Conservation (phyloP, 2,329 filamentous ascomycete species). For the Dactylellina cionopaga region DNA sequence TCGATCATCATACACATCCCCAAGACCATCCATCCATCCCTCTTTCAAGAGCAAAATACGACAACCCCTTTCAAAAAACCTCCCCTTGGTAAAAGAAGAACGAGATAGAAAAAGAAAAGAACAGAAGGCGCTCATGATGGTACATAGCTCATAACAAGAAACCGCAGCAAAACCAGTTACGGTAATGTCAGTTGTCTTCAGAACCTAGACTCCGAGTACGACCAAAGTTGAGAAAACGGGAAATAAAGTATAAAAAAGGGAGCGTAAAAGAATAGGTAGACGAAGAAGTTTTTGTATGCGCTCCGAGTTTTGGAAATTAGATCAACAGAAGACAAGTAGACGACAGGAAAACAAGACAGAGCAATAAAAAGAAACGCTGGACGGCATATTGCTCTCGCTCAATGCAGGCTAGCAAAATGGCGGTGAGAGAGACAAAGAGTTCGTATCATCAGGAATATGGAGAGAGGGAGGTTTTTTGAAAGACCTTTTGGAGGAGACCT, state of each 20-base stretch:
- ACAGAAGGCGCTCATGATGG: conserved; percentile 21
- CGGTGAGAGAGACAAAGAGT: too few relatives aligned
- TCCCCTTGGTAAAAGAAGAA: not conserved
- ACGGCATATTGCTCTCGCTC: not conserved
- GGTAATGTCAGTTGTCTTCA: conserved; percentile 17
- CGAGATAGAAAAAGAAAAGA: conserved; percentile 4
- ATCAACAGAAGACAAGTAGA: not conserved
- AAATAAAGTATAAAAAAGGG: not conserved
- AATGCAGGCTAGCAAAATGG: not conserved
- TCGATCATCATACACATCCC: conserved; percentile 29
- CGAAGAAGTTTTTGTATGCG: not conserved
- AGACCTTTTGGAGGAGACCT: not conserved
- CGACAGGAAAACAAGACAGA: not conserved
- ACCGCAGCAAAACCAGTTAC: conserved; percentile 14
- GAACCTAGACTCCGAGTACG: conserved; percentile 25
- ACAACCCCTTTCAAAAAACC: not conserved
- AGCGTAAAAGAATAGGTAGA: not conserved
- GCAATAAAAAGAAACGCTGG: not conserved
- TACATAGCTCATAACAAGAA: conserved; percentile 10
- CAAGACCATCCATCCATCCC: not conserved
- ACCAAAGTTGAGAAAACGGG: not conserved
- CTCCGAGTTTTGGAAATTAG: conserved; percentile 2
- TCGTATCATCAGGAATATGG: too few relatives aligned
- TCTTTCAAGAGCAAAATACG: not conserved
- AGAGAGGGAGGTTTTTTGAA: too few relatives aligned